Base-by-base conservation (phyloP, 257 asterid genomes). In the Leonotis leonurus region DNA sequence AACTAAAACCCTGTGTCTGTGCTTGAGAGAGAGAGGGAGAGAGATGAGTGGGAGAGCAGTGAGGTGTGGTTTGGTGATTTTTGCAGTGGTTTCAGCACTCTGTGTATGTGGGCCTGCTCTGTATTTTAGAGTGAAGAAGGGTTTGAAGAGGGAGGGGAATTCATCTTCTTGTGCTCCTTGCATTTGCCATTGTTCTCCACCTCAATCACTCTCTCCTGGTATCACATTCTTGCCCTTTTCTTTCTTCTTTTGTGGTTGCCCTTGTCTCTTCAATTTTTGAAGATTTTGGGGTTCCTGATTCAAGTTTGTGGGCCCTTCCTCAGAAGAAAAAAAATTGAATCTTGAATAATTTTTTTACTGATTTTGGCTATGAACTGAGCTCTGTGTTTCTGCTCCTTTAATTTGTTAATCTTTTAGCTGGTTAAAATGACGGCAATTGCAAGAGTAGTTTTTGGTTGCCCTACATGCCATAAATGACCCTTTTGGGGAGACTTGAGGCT, bases 31-130 rank as follows among this genome's bases (percentile, higher is more conserved):
- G n/a, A n/a, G 7, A 37, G 18, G 0, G 40, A 21, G 35, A 60
- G 78, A 75, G 51, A 86, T 83, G 95, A 73, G 81, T 33, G 75
- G 87, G 70, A 79, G 89, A 81, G 71, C 87, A 26, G 83, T 82
- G 59, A 75, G 65, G 63, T 80, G 91, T 52, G 80, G 86, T 62
- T 80, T 86, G 78, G 94, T 88, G 50, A 68, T 80, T 2, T 85
- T 90, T 56, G 98, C 94, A 8, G 89, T 83, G 57, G 62, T 88
- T 57, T 88, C 96, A 41, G 94, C 96, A 16, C 83, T 91, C 1
- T 91, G 95, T 67, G 95, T 88, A 11, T 84, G 79, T 77, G 98
- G 94, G n/a, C 95, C 98, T 10, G 88, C 86, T 62, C 59, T 88
- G 30, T 91, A 82, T 61, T 84, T 78, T 60, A 91, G 80, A 62